Evolutionary conservation across 495 filamentous ascomycete species (phyloP).

Genomic region (Entonaema liquescens): DNA sequence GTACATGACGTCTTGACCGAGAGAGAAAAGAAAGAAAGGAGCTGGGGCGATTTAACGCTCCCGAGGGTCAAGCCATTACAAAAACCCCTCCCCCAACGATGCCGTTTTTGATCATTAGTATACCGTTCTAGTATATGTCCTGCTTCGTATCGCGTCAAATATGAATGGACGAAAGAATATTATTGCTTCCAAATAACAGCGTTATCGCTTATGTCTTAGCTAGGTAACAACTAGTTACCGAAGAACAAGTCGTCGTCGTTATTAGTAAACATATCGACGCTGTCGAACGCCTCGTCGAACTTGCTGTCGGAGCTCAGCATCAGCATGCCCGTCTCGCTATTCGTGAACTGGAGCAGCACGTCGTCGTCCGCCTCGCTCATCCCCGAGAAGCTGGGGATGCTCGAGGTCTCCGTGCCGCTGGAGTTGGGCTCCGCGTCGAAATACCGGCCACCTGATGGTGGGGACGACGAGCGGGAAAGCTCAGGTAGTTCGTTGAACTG

Average conservation of each 20-base stretch:
- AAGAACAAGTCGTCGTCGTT: slow-evolving; percentile 59
- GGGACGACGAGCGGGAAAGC: slow-evolving; percentile 59
- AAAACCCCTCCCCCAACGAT: not conserved
- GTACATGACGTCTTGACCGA: slow-evolving; percentile 31
- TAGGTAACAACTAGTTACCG: too few species aligned
- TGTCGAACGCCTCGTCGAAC: slow-evolving; percentile 56
- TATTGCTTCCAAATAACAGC: not conserved
- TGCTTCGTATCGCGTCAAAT: slow-evolving; percentile 2
- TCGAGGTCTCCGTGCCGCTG: slow-evolving; percentile 43
- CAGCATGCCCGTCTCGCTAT: slow-evolving; percentile 51
- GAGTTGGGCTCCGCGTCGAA: slow-evolving; percentile 54
- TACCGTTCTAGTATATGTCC: slow-evolving; percentile 8
- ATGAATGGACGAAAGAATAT: not conserved
- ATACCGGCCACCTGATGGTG: slow-evolving; percentile 53
- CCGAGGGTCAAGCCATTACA: slow-evolving; percentile 26
- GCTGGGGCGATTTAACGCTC: slow-evolving; percentile 4
- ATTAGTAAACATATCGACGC: slow-evolving; percentile 53
- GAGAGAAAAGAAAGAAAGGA: not conserved
- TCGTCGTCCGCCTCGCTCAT: slow-evolving; percentile 45
- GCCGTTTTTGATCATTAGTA: slow-evolving; percentile 16
- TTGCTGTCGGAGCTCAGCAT: slow-evolving; percentile 50
- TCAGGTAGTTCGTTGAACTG: slow-evolving; percentile 56
- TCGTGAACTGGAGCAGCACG: slow-evolving; percentile 48
- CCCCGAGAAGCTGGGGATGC: slow-evolving; percentile 46
- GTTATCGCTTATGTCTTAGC: too few species aligned